Evolutionary conservation across 2,329 filamentous ascomycete genomes (phyloP), one percentile per base, ranked within the genome.

Genomic region (Colletotrichum tofieldiae): DNA sequence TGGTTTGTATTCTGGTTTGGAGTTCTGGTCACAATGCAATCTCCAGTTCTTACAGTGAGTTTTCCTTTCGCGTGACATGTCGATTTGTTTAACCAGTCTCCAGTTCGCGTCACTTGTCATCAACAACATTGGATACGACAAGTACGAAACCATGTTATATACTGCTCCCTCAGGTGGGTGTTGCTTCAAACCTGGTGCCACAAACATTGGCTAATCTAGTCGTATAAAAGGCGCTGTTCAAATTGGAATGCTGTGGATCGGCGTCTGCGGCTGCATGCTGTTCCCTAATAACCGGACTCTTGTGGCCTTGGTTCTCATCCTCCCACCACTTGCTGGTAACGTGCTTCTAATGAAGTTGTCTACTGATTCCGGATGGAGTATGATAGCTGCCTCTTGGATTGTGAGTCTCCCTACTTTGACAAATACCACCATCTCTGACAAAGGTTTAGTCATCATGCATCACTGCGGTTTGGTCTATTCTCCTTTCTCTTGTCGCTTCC

Each of bases 81-180:
- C 1, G 9, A 18, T 7, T 0, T 2, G 23, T 16, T 43, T 68
- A 51, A 69, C 51, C 52, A 3, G 7, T 1, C 0, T 2, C 51
- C 63, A 84, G 77, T 88, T 88, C 72, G 84, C 85, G 1, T 86
- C 84, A 0, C 80, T 88, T 6, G 83, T 88, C 26, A 88, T 88
- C 76, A 83, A 84, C 55, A 80, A 78, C 14, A 80, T 87, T 7
- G 84, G 85, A 1, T 86, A 86, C 76, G 77, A 80, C 54, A 79
- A 82, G 23, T 81, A 80, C 20, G 76, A 86, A 26, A 88, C 86
- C 1, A 81, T 88, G 78, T 80, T 88, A 0, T 85, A 85, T 75
- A 83, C 81, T 5, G 81, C 84, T 0, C 86, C 86, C 0, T 87
- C 85, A 0, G 68, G 67, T 59, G 35, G 8, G 60, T 14, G 14